Conservation (phyloP, 345 rosid species). For the Euphorbia peplus region DNA sequence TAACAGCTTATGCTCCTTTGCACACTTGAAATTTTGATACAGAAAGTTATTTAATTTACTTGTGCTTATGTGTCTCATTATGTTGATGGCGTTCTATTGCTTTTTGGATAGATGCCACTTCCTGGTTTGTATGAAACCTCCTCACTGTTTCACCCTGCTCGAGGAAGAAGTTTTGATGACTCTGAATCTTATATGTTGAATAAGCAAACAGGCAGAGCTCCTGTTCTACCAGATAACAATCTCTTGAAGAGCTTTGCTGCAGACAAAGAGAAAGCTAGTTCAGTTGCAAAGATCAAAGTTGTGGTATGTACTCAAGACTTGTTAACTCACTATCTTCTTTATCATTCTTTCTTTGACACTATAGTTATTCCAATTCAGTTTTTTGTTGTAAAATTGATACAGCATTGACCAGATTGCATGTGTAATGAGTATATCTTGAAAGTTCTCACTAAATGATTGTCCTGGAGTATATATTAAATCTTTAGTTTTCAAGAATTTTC, state of each 20-base stretch:
- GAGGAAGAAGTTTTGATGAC: constrained; percentile 81
- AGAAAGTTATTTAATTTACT: neutral
- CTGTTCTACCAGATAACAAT: constrained; percentile 59
- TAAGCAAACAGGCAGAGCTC: constrained; percentile 66
- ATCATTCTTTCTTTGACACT: neutral
- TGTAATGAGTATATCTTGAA: constrained; percentile 13
- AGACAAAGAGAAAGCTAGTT: constrained; percentile 75
- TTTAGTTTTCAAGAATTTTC: neutral
- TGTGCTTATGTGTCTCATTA: constrained; percentile 15
- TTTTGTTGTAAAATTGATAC: neutral
- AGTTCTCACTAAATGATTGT: neutral
- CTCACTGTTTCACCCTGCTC: constrained; percentile 60
- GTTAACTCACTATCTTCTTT: neutral
- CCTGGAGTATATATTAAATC: constrained; percentile 11
- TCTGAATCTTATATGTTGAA: constrained; percentile 54
- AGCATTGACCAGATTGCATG: neutral
- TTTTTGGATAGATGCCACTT: constrained; percentile 55
- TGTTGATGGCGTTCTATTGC: neutral
- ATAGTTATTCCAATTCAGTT: neutral
- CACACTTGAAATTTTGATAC: constrained; percentile 1
- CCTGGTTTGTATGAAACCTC: constrained; percentile 56
- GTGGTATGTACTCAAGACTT: constrained; percentile 57
- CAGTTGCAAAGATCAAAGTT: constrained; percentile 98
- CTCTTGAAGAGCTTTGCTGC: constrained; percentile 66
- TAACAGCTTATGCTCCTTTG: neutral